A percentile compares a stretch with the other conserved stretches of the same genome.
Evolutionary conservation across 768 basidiomycete genomes (phyloP).

Genomic region (Dentipellis fragilis): DNA sequence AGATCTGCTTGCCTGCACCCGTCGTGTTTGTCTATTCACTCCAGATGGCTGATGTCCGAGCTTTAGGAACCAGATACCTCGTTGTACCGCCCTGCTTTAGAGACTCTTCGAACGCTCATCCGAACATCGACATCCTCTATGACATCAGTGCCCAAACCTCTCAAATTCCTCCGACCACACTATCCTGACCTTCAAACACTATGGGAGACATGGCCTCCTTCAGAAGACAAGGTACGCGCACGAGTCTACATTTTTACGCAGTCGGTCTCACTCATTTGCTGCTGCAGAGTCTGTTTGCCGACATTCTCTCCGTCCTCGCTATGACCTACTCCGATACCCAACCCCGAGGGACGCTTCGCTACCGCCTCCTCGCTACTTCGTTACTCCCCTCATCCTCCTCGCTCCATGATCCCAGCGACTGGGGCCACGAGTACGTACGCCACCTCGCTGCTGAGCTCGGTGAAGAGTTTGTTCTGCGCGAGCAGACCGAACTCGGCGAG

Average conservation of each 20-base stretch:
- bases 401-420: slow-evolving; percentile 83
- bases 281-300: slow-evolving; percentile 80
- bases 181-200: slow-evolving; percentile 80
- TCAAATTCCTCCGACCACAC: slow-evolving; percentile 94
- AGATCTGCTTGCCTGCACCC: background rate
- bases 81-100: slow-evolving; percentile 83
- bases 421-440: slow-evolving; percentile 99
- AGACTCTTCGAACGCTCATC: slow-evolving; percentile 88
- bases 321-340: slow-evolving; percentile 99
- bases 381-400: slow-evolving; percentile 55
- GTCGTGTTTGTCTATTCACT: background rate
- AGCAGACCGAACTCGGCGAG: slow-evolving; percentile 35
- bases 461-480: slow-evolving; percentile 77
- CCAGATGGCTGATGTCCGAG: slow-evolving; percentile 5
- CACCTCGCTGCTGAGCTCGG: slow-evolving; percentile 95
- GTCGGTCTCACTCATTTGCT: slow-evolving; percentile 1
- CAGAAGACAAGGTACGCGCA: slow-evolving; percentile 60
- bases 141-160: slow-evolving; percentile 98
- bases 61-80: slow-evolving; percentile 76
- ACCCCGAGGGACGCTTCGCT: slow-evolving; percentile 89
- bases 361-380: slow-evolving; percentile 76
- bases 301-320: slow-evolving; percentile 94
- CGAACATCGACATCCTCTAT: slow-evolving; percentile 96
- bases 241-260: background rate
- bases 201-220: slow-evolving; percentile 73